A percentile compares a stretch with the other conserved stretches of the same genome.
These are phyloP conservation scores for Saturnispora gosingensis DNA, from an alignment of 805 yeast species.

Conservation along the genomic window DNA sequence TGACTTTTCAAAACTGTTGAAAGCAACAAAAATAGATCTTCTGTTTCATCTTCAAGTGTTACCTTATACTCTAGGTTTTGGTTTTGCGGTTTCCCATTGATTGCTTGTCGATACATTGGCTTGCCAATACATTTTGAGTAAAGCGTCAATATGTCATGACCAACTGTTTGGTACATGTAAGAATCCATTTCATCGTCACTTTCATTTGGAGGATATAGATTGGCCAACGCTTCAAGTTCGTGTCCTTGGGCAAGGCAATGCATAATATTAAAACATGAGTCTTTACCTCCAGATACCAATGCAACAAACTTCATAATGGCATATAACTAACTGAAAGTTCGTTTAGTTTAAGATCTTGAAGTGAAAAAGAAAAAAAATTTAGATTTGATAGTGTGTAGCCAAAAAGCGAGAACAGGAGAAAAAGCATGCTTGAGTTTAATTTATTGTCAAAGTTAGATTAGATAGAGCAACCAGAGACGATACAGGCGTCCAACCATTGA, in stretches of 20 bases:
- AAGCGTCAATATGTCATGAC: slow-evolving; percentile 62
- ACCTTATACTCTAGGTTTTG: slow-evolving; percentile 56
- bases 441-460: not conserved
- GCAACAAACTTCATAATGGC: slow-evolving; percentile 79
- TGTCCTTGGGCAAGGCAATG: slow-evolving; percentile 86
- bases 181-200: slow-evolving; percentile 72
- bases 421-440: not conserved
- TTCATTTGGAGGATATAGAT: slow-evolving; percentile 51
- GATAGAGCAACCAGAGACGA: too few species aligned
- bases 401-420: not conserved
- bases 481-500: too few species aligned
- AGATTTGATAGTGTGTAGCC: not conserved
- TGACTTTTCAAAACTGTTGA: slow-evolving; percentile 37
- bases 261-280: slow-evolving; percentile 80
- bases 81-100: slow-evolving; percentile 54
- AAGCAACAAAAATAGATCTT: slow-evolving; percentile 59
- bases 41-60: slow-evolving; percentile 80
- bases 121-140: slow-evolving; percentile 66
- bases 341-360: not conserved
- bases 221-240: slow-evolving; percentile 76
- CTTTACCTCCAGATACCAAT: slow-evolving; percentile 91
- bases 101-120: slow-evolving; percentile 67
- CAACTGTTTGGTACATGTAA: slow-evolving; percentile 97
- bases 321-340: not conserved
- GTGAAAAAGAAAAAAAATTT: not conserved